phyloP scores from a whole-genome alignment of 192 early-diverging fungal species.

The Backusella parvicylindrica region DNA sequence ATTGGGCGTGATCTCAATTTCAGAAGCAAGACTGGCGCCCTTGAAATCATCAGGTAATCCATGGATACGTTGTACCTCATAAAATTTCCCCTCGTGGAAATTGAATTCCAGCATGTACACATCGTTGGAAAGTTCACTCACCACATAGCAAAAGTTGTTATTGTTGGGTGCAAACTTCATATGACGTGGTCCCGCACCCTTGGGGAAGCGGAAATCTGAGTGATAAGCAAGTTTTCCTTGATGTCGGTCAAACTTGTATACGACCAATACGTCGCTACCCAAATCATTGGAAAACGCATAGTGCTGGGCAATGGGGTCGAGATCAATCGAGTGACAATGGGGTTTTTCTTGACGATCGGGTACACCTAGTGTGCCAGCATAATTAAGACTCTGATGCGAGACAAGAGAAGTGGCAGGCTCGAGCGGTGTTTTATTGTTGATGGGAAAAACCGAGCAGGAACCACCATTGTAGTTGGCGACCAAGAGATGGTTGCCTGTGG shows the following conservation, averaged over 20 bases:
- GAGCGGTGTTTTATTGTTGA: not conserved
- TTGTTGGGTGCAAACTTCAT: slow-evolving; percentile 29
- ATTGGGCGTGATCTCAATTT: slow-evolving; percentile 29
- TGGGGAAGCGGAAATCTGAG: slow-evolving; percentile 12
- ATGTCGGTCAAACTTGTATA: slow-evolving; percentile 12
- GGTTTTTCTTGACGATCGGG: slow-evolving; percentile 31
- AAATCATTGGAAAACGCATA: slow-evolving; percentile 31
- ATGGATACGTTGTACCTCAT: slow-evolving; percentile 21
- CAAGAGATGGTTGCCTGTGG: slow-evolving; percentile 12
- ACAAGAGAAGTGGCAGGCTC: not conserved
- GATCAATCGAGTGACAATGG: slow-evolving; percentile 30
- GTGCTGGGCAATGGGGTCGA: slow-evolving; percentile 12
- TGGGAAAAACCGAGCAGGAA: slow-evolving; percentile 9
- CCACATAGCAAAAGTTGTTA: slow-evolving; percentile 21
- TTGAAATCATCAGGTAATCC: slow-evolving; percentile 25
- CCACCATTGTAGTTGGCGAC: slow-evolving; percentile 35
- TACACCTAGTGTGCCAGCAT: not conserved
- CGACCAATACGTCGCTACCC: slow-evolving; percentile 22
- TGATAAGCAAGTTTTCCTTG: not conserved
- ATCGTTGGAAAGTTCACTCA: slow-evolving; percentile 29
- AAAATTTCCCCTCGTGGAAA: slow-evolving; percentile 13
- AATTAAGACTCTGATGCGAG: not conserved
- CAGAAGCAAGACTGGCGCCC: slow-evolving; percentile 13
- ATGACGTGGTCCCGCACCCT: slow-evolving; percentile 34
- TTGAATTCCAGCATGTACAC: slow-evolving; percentile 33